phyloP scores from a whole-genome alignment of 768 basidiomycete genomes.

The Lactarius evosmus region DNA sequence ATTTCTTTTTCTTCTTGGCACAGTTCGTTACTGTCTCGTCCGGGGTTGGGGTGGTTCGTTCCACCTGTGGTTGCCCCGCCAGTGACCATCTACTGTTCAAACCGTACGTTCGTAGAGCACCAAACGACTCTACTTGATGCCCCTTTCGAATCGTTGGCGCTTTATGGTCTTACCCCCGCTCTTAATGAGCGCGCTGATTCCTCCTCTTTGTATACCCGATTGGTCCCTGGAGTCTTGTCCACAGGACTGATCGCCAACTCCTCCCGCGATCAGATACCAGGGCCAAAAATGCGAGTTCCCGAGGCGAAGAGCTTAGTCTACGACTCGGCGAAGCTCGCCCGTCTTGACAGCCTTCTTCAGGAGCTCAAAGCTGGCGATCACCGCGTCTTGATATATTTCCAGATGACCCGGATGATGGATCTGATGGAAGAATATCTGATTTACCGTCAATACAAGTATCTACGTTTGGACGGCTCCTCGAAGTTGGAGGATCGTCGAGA shows the following conservation, averaged over 20 bases:
- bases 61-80: slow-evolving; percentile 86
- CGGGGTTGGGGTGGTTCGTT: slow-evolving; percentile 77
- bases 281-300: slow-evolving; percentile 86
- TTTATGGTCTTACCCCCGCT: slow-evolving; percentile 80
- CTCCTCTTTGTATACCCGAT: slow-evolving; percentile 43
- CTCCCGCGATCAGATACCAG: slow-evolving; percentile 68
- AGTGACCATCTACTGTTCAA: slow-evolving; percentile 65
- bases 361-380: slow-evolving; percentile 93
- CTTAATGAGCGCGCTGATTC: slow-evolving; percentile 57
- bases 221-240: slow-evolving; percentile 60
- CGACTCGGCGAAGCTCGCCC: slow-evolving; percentile 94
- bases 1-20: slow-evolving; percentile 64
- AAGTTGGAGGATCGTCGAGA: slow-evolving; percentile 95
- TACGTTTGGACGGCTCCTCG: slow-evolving; percentile 89
- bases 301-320: slow-evolving; percentile 93
- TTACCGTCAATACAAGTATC: slow-evolving; percentile 93
- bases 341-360: slow-evolving; percentile 83
- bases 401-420: slow-evolving; percentile 99
- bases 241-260: slow-evolving; percentile 67
- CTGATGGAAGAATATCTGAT: slow-evolving; percentile 98
- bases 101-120: slow-evolving; percentile 75
- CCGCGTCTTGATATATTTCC: slow-evolving; percentile 94
- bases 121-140: slow-evolving; percentile 60
- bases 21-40: slow-evolving; percentile 77
- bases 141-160: slow-evolving; percentile 66